Percentiles rank a stretch among this genome's conserved stretches.
phyloP scores from a whole-genome alignment of 805 yeast genomes.

The Lipomyces starkeyi region DNA sequence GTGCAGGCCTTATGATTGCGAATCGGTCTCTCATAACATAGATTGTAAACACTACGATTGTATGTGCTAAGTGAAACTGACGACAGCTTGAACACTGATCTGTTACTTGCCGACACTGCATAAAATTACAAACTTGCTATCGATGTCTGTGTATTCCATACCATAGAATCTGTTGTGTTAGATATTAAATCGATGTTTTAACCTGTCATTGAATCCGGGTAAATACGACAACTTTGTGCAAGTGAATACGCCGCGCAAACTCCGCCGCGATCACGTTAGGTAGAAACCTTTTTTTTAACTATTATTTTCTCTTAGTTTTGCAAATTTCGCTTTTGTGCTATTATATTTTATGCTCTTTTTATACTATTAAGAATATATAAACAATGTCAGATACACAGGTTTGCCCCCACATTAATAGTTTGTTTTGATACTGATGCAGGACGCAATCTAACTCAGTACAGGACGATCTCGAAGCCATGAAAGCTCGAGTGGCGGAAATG shows the following conservation, averaged over 20 bases:
- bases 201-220: no score
- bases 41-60: no score
- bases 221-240: background rate
- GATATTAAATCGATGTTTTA: no score
- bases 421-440: background rate
- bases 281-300: background rate
- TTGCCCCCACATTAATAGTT: background rate
- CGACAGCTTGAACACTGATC: no score
- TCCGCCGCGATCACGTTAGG: background rate
- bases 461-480: slow-evolving; percentile 45
- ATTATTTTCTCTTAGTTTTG: background rate
- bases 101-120: no score
- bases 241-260: background rate
- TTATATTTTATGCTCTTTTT: background rate
- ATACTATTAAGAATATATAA: background rate
- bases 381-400: background rate
- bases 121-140: no score
- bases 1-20: no score
- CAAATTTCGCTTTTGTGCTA: background rate
- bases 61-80: no score
- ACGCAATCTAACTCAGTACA: background rate
- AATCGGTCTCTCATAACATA: background rate
- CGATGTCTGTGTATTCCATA: no score
- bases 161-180: no score
- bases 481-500: slow-evolving; percentile 58